A percentile compares a stretch with the other conserved stretches of the same genome.
Evolutionary conservation across 1,284 basidiomycete species (phyloP).

Genomic region (Fomitopsis pinicola): DNA sequence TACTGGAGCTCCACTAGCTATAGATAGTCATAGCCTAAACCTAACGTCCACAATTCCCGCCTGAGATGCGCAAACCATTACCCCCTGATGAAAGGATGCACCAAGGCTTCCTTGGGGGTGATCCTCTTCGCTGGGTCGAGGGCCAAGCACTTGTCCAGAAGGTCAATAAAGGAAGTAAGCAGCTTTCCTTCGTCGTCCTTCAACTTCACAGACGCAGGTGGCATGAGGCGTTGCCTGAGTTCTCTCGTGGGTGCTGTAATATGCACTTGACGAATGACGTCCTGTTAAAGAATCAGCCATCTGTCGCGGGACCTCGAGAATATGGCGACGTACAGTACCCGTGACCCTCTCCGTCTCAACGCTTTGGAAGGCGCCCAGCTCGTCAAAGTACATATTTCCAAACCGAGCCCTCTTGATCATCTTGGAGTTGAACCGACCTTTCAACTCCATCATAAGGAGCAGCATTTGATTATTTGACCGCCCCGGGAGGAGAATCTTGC

Average conservation of each 20-base stretch:
- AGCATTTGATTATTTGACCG: constrained; percentile 98
- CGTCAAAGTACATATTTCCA: constrained; percentile 91
- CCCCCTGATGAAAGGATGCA: constrained; percentile 83
- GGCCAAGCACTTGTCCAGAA: constrained; percentile 88
- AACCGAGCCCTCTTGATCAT: constrained; percentile 95
- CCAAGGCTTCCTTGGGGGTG: constrained; percentile 82
- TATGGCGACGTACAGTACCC: constrained; percentile 58
- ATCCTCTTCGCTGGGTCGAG: constrained; percentile 89
- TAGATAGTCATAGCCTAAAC: background rate
- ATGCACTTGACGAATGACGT: constrained; percentile 76
- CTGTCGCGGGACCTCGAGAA: constrained; percentile 7
- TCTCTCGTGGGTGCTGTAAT: constrained; percentile 84
- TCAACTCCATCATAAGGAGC: constrained; percentile 94
- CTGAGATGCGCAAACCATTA: constrained; percentile 22
- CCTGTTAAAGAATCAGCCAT: constrained; percentile 43
- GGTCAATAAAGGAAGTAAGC: constrained; percentile 82
- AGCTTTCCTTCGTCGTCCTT: constrained; percentile 87
- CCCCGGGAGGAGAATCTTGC: constrained; percentile 97
- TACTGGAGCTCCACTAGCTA: background rate
- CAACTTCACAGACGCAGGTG: constrained; percentile 71
- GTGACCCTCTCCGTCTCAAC: constrained; percentile 83
- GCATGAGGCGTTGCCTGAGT: constrained; percentile 79
- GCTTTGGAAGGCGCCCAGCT: constrained; percentile 77
- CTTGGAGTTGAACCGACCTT: constrained; percentile 90
- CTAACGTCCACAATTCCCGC: background rate